Evolutionary conservation across 1,284 basidiomycete species (phyloP).

Genomic region (Xerocomus nothofagi): DNA sequence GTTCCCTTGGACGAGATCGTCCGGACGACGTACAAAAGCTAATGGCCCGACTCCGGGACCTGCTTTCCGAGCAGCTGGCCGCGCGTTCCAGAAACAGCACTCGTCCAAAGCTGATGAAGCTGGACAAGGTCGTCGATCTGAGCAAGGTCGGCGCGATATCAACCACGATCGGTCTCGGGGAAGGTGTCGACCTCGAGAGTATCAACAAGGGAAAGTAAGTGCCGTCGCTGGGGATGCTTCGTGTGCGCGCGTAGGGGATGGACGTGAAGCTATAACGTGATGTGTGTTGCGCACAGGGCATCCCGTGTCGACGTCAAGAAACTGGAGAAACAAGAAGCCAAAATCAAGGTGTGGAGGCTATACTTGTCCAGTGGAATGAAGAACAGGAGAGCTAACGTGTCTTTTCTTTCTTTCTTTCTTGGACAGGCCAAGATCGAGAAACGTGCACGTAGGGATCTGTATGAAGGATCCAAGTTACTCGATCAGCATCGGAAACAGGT

Average conservation of each 20-base stretch:
- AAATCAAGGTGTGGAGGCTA: constrained; percentile 65
- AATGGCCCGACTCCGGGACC: constrained; percentile 63
- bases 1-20: constrained; percentile 62
- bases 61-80: constrained; percentile 64
- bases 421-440: constrained; percentile 93
- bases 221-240: constrained; percentile 6
- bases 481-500: constrained; percentile 92
- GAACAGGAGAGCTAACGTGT: background rate
- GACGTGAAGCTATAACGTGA: constrained; percentile 7
- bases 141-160: constrained; percentile 82
- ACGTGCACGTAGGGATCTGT: constrained; percentile 83
- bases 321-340: constrained; percentile 97
- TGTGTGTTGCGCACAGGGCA: constrained; percentile 51
- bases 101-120: constrained; percentile 64
- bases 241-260: constrained; percentile 7
- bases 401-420: background rate
- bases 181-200: constrained; percentile 90
- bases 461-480: constrained; percentile 94
- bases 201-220: constrained; percentile 92
- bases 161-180: constrained; percentile 79
- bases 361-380: background rate
- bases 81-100: constrained; percentile 58
- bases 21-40: constrained; percentile 61
- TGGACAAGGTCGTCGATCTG: constrained; percentile 97
- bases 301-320: constrained; percentile 98